phyloP scores from a whole-genome alignment of 768 basidiomycete genomes.

The Agrocybe chaxingu region DNA sequence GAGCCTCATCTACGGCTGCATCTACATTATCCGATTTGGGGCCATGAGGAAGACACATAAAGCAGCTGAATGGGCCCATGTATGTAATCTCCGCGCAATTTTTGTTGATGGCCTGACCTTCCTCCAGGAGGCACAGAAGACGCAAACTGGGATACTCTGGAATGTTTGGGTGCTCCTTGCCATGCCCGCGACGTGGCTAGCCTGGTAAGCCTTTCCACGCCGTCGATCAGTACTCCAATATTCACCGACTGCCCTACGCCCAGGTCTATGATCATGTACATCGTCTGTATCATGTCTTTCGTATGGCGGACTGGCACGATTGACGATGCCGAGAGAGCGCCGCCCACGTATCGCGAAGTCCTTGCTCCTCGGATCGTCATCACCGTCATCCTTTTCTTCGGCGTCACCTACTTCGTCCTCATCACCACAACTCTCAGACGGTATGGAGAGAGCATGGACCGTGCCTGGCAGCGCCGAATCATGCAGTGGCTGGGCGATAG shows the following conservation, averaged over 20 bases:
- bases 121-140: conserved; percentile 47
- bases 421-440: conserved; percentile 50
- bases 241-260: background rate
- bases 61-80: conserved; percentile 63
- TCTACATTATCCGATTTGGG: conserved; percentile 62
- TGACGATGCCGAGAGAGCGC: conserved; percentile 18
- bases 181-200: conserved; percentile 61
- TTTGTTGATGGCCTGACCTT: background rate
- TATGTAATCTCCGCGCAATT: conserved; percentile 16
- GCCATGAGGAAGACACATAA: conserved; percentile 64
- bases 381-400: conserved; percentile 45
- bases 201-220: conserved; percentile 38
- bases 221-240: background rate
- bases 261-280: conserved; percentile 60
- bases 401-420: conserved; percentile 47
- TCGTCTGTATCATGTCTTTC: conserved; percentile 54
- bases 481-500: conserved; percentile 18
- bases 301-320: conserved; percentile 54
- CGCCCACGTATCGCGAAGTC: conserved; percentile 8
- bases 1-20: conserved; percentile 62
- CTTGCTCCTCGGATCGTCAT: conserved; percentile 40
- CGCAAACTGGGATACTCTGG: conserved; percentile 34
- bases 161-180: conserved; percentile 71
- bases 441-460: conserved; percentile 45
- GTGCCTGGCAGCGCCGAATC: conserved; percentile 25